A percentile compares a stretch with the other conserved stretches of the same genome.
Conservation (phyloP, 768 basidiomycete species). For the Suillus luteus region DNA sequence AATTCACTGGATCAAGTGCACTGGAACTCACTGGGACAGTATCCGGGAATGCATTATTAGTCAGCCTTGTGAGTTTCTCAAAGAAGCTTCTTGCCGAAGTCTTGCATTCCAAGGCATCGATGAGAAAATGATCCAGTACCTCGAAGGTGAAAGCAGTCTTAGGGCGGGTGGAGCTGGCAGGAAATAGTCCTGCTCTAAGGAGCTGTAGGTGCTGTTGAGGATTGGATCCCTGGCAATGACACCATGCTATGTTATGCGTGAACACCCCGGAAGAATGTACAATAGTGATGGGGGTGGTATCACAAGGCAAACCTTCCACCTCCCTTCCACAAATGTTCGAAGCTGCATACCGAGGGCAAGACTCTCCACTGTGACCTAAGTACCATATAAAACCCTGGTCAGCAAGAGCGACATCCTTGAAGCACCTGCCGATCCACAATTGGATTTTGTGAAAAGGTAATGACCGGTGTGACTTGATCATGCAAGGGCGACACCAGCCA, state of each 20-base stretch:
- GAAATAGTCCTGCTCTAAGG: conserved; percentile 8
- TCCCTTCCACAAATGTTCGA: too few relatives aligned
- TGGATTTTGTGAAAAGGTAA: conserved; percentile 20
- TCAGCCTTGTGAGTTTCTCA: conserved; percentile 13
- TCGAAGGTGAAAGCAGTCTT: conserved; percentile 14
- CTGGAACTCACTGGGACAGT: neutral
- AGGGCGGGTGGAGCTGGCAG: conserved; percentile 8
- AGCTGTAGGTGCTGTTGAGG: neutral
- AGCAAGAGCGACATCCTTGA: conserved; percentile 17
- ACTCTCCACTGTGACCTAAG: conserved; percentile 22
- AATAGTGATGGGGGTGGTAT: neutral
- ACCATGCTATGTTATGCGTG: conserved; percentile 8
- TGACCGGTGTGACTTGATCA: neutral
- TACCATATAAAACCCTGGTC: conserved; percentile 21
- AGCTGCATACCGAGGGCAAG: conserved; percentile 17
- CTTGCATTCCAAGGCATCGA: conserved; percentile 18
- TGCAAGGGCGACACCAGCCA: conserved; percentile 3
- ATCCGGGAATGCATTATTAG: conserved; percentile 5
- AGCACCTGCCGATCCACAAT: conserved; percentile 23
- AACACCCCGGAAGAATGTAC: conserved; percentile 9
- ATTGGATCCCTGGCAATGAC: neutral
- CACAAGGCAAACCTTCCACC: too few relatives aligned
- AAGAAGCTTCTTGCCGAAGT: conserved; percentile 17
- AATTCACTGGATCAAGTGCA: neutral
- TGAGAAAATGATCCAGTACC: conserved; percentile 11